phyloP scores from a whole-genome alignment of 768 basidiomycete genomes.

The Rhizopogon vesiculosus region DNA sequence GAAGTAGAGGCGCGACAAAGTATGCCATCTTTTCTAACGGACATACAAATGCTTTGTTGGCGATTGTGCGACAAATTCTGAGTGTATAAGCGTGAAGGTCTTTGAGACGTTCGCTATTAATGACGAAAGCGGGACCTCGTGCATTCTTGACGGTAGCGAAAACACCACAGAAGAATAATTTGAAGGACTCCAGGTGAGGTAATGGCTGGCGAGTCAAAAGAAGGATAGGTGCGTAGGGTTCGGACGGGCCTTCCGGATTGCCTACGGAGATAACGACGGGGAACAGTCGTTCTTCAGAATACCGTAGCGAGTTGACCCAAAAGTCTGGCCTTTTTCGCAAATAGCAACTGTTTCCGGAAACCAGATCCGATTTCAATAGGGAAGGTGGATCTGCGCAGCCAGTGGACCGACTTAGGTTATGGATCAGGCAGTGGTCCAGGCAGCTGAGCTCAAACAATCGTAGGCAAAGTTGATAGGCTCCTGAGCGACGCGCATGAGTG shows the following conservation, averaged over 20 bases:
- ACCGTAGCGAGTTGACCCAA: constrained; percentile 46
- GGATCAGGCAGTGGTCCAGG: constrained; percentile 48
- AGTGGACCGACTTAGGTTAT: constrained; percentile 3
- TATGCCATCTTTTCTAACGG: constrained; percentile 51
- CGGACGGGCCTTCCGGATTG: constrained; percentile 17
- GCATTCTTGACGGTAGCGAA: constrained; percentile 38
- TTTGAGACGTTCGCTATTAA: constrained; percentile 42
- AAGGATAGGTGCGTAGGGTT: constrained; percentile 52
- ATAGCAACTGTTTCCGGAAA: constrained; percentile 49
- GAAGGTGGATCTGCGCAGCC: not conserved
- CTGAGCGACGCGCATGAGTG: constrained; percentile 52
- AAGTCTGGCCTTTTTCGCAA: constrained; percentile 57
- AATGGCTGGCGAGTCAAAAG: constrained; percentile 66
- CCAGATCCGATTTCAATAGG: constrained; percentile 16
- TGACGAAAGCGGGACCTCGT: constrained; percentile 43
- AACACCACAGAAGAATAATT: constrained; percentile 53
- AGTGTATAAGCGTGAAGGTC: constrained; percentile 58
- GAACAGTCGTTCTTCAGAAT: constrained; percentile 14
- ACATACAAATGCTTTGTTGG: constrained; percentile 68
- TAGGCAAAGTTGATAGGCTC: constrained; percentile 54
- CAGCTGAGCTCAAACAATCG: constrained; percentile 44
- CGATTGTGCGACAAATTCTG: constrained; percentile 53
- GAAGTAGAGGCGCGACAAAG: constrained; percentile 59
- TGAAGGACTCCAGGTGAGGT: constrained; percentile 51
- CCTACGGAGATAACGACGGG: constrained; percentile 39